These are phyloP conservation scores for Penicillium sp. DNA, from an alignment of 2,329 filamentous ascomycete species.

Conservation along the genomic window DNA sequence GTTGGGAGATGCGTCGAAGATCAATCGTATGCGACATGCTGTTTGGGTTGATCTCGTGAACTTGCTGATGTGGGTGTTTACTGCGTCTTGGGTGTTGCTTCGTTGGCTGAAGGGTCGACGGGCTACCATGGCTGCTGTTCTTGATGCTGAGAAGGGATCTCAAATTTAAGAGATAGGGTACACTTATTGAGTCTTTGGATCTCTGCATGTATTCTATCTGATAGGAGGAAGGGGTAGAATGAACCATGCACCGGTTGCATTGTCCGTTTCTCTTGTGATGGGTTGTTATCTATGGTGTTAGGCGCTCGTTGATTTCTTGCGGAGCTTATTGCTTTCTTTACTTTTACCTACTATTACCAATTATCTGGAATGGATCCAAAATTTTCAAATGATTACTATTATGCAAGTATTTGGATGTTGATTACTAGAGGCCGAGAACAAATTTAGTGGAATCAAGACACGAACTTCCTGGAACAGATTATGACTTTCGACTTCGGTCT, in stretches of 20 bases:
- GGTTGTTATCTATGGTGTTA: neutral
- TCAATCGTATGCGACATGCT: slow-evolving; percentile 79
- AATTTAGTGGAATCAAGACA: too few species aligned
- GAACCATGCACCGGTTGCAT: neutral
- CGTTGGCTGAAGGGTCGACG: slow-evolving; percentile 35
- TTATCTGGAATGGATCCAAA: neutral
- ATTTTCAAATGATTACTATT: neutral
- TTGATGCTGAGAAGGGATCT: slow-evolving; percentile 20
- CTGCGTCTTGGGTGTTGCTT: slow-evolving; percentile 45
- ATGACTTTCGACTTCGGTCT: neutral
- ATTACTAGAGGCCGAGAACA: too few species aligned
- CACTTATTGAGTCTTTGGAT: neutral
- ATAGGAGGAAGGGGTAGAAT: neutral
- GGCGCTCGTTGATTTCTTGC: neutral
- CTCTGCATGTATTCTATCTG: neutral
- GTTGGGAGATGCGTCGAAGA: slow-evolving; percentile 24
- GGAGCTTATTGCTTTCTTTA: neutral
- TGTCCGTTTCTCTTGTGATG: neutral
- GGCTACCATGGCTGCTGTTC: slow-evolving; percentile 6
- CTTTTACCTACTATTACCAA: neutral
- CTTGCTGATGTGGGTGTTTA: slow-evolving; percentile 73
- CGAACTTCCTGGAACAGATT: neutral
- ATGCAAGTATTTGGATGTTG: neutral
- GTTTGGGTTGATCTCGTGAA: slow-evolving; percentile 80
- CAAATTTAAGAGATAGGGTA: neutral